Evolutionary conservation across 2,329 filamentous ascomycete species (phyloP), one percentile per base, ranked within the genome.

Genomic region (Talaromyces sp.): DNA sequence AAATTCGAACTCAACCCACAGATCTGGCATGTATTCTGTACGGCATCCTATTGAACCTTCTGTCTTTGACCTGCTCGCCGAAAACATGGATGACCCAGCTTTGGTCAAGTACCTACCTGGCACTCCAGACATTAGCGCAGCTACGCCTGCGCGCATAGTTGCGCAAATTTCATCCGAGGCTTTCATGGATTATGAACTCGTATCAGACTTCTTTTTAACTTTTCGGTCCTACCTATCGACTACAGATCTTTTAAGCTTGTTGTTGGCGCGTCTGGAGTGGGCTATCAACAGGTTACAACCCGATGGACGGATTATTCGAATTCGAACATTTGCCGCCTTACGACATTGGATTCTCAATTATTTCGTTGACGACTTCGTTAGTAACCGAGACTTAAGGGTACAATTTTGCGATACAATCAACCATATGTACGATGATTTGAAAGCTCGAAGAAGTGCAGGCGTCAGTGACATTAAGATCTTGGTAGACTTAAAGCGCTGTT

Each of bases 201-300:
- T 99, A 4, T 98, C 95, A 1, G 95, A 99, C 76, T 99, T 99
- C 78, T 99, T 99, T 73, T 85, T 99, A 24, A 98, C 95, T 0
- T 99, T 92, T 73, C 91, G 95, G 58, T 86, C 90, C 3, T 99
- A 97, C 73, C 82, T 99, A 66, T 88, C 91, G 13, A 83, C 90
- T 0, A 82, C 84, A 22, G 90, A 94, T 71, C 83, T 99, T 3
- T 84, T 97, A 24, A 87, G 88, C 56, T 92, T 97, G 83, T 83
- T 99, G 16, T 84, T 98, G 67, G 90, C 93, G 2, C 87, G 95
- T 19, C 80, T 99, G 61, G 85, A 88, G 69, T 99, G 95, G 95
- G 93, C 95, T 0, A 83, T 97, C 58, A 86, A 86, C 57, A 86
- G 91, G 63, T 82, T 85, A 56, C 92, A 96, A 73, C 92, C 97